Base-by-base conservation (phyloP, 1,284 basidiomycete genomes). In the Microbotryomycetes sp. region DNA sequence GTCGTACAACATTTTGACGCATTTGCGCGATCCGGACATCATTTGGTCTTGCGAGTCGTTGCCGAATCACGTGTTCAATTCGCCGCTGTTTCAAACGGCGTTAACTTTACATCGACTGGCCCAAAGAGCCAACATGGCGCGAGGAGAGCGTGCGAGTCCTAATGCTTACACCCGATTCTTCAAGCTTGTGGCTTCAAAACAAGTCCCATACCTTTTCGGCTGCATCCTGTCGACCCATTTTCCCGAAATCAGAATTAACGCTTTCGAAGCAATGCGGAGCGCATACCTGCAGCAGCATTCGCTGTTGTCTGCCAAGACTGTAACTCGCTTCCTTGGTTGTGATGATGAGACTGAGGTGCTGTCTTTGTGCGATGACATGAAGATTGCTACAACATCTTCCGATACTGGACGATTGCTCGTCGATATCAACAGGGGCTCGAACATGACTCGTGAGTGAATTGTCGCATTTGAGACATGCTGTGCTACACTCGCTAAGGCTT, bases 1-100 rank as follows among this genome's bases (percentile, higher is more conserved):
- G 23, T 86, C 96, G 0, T 97, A 97, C 78, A 89, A 94, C 74
- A 84, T 93, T 42, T 83, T 97, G 42, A 87, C 90, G 46, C 91
- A 96, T 72, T 86, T 96, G 47, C 85, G 90, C 45, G 88, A 93
- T 84, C 77, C 85, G 72, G 78, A 91, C 84, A 78, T 88, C 81
- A 58, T 87, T 79, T 77, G 92, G 53, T 66, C 67, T 4, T 55
- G 51, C 45, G 78, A 93, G 66, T 82, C 86, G 57, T 84, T 96
- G n/a, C 89, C 92, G 0, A 75, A 79, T 1, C 74, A 81, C 48
- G 85, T 97, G 67, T 82, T 84, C 58, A 77, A 79, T 15, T 82
- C 92, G 70, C 86, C 88, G 0, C 82, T 88, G 19, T 87, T 94
- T 67, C 84, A 88, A 73, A 80, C 88, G 36, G 90, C 89, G 0